phyloP scores from a whole-genome alignment of 2,329 filamentous ascomycete species.

The Exophiala aquamarina region DNA sequence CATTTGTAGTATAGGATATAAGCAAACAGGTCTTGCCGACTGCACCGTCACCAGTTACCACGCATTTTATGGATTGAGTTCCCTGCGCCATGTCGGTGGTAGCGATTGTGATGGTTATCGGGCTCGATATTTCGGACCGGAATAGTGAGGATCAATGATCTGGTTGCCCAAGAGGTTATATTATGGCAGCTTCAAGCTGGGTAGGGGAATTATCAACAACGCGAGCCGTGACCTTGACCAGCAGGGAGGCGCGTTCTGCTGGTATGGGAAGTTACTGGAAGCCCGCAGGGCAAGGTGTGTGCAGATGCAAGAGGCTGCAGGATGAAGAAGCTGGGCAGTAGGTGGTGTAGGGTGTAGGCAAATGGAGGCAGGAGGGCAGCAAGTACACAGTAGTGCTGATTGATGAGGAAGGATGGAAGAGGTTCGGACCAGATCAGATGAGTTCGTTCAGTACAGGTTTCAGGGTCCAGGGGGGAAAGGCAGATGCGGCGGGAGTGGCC shows the following conservation, averaged over 20 bases:
- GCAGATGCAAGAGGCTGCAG: constrained; percentile 5
- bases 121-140: background rate
- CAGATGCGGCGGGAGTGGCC: too few species aligned
- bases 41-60: constrained; percentile 98
- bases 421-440: too few species aligned
- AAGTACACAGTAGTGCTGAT: too few species aligned
- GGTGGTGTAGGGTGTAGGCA: constrained; percentile 12
- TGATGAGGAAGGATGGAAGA: too few species aligned
- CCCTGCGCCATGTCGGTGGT: constrained; percentile 20
- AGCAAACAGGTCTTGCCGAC: constrained; percentile 99
- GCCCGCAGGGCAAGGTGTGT: constrained; percentile 12
- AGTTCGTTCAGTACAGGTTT: too few species aligned
- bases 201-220: constrained; percentile 9
- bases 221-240: constrained; percentile 23
- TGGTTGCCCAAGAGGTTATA: background rate
- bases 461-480: too few species aligned
- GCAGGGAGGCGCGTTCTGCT: constrained; percentile 17
- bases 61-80: constrained; percentile 64
- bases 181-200: constrained; percentile 7
- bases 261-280: constrained; percentile 1
- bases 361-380: too few species aligned
- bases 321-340: background rate
- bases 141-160: too few species aligned
- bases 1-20: constrained; percentile 99
- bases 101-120: background rate